Base-by-base conservation (phyloP, 2,329 filamentous ascomycete species). In the Aureobasidium sp. region DNA sequence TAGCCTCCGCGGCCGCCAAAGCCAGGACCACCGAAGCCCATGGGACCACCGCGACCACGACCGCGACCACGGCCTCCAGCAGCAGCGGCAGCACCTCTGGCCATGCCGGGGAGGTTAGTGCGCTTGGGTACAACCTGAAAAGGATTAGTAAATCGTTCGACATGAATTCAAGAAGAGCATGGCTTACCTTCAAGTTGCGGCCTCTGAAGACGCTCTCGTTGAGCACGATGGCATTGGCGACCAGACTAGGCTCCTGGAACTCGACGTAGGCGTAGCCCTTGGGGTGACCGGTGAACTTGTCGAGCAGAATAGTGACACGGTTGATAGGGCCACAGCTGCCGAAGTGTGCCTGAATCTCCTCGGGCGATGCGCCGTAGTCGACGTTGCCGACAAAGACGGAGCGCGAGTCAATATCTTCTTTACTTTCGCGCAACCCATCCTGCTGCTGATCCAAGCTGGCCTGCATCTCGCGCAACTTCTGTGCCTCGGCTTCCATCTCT, bases 201-300 rank as follows among this genome's bases (percentile, higher is more conserved):
- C 91, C 92, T 71, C 94, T 91, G 79, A 99, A 96, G 63, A 95
- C 83, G 75, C 91, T 97, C 78, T 99, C 94, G 75, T 99, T 97
- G 63, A 99, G 81, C 44, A 97, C 91, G 64, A 99, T 83, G 29
- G 94, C 94, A 75, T 96, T 90, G 52, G 90, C 91, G 66, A 99
- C 93, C 65, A 97, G 82, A 76, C 86, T 92, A 53, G 94, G 91
- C 78, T 97, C 94, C 64, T 90, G 88, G 74, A 99, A 99, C 78
- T 99, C 94, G 70, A 99, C 94, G 78, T 99, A 99, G 72, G 94
- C 94, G 79, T 99, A 99, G 67, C 94, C 94, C 82, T 99, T 99
- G n/a, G 94, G 94, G 80, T 97, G 92, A 66, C 94, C 94, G 12
- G 92, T 96, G 73, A 97, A 97, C 80, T 99, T 99, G 79, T 99